These are phyloP conservation scores for Mortierella sp. DNA, from an alignment of 371 early-diverging fungal species.

Conservation along the genomic window DNA sequence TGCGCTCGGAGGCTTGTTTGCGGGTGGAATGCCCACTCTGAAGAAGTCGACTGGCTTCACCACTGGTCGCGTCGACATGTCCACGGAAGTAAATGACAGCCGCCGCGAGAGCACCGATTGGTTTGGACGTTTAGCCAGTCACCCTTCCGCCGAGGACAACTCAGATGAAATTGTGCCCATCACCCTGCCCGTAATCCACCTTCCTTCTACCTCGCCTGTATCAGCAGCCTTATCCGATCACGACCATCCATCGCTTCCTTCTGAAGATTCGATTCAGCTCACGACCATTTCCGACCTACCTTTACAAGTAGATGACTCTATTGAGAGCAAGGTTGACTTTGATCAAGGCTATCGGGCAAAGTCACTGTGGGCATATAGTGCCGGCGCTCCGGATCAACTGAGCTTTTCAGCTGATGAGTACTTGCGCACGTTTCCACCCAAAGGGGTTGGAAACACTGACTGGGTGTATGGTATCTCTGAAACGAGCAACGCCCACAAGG, in stretches of 20 bases:
- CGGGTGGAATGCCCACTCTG: slow-evolving; percentile 76
- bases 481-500: slow-evolving; percentile 20
- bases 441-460: slow-evolving; percentile 37
- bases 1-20: slow-evolving; percentile 73
- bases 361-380: slow-evolving; percentile 46
- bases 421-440: slow-evolving; percentile 29
- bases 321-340: slow-evolving; percentile 49
- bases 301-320: slow-evolving; percentile 15
- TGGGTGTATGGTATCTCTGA: slow-evolving; percentile 51
- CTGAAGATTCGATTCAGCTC: background rate
- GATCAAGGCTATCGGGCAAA: slow-evolving; percentile 35
- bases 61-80: slow-evolving; percentile 16
- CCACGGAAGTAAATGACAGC: slow-evolving; percentile 27
- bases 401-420: slow-evolving; percentile 42
- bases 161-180: background rate
- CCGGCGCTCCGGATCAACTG: slow-evolving; percentile 40
- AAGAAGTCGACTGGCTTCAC: slow-evolving; percentile 55
- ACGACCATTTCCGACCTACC: slow-evolving; percentile 1
- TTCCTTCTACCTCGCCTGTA: background rate
- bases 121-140: slow-evolving; percentile 58
- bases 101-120: slow-evolving; percentile 59
- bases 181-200: background rate
- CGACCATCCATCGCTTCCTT: background rate
- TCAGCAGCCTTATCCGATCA: background rate
- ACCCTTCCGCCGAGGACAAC: slow-evolving; percentile 36